Base-by-base conservation (phyloP, 805 yeast species). In the Candida qinlingensis region DNA sequence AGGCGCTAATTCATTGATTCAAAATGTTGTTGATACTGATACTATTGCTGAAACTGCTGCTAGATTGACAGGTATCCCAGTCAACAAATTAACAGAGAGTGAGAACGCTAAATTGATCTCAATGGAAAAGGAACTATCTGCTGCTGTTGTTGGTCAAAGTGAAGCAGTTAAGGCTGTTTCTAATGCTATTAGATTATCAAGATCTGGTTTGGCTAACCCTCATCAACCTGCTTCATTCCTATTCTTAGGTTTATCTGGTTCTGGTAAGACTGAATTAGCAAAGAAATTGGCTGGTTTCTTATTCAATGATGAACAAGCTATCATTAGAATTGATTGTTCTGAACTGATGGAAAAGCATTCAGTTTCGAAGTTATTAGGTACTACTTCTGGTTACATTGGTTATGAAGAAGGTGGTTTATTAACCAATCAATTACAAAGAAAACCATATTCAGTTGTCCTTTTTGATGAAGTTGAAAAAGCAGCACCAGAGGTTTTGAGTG, bases 391-490 rank as follows among this genome's bases (percentile, higher is more conserved):
- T 60, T 86, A 87, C 60, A 86, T 94, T 59, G 99, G 99, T 37
- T 95, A 87, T 67, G 97, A 91, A 65, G 97, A 94, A 67, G 99
- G 99, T 66, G 99, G 99, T 56, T 79, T 92, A 58, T 76, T 94
- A 57, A 94, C 99, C 6, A 96, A 94, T 61, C 96, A 94, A 55
- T 75, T 94, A 48, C 77, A 88, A 52, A 80, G 97, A 62, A 84
- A 85, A 53, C 99, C 99, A 48, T 94, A 94, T 71, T 88, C 97
- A 6, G 99, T 94, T n/a, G 77, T 94, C 38, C 75, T 94, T 53
- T 94, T 94, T 63, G 99, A 94, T 70, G 99, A 94, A 72, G 96
- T 94, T 48, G 99, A 94, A 65, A 94, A 94, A 70, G 99, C 99
- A 13, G 96, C 96, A 6, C 99, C 99, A 1, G 98, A 92, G 66